phyloP scores from a whole-genome alignment of 208 protist species.

The Leishmania mexicana region DNA sequence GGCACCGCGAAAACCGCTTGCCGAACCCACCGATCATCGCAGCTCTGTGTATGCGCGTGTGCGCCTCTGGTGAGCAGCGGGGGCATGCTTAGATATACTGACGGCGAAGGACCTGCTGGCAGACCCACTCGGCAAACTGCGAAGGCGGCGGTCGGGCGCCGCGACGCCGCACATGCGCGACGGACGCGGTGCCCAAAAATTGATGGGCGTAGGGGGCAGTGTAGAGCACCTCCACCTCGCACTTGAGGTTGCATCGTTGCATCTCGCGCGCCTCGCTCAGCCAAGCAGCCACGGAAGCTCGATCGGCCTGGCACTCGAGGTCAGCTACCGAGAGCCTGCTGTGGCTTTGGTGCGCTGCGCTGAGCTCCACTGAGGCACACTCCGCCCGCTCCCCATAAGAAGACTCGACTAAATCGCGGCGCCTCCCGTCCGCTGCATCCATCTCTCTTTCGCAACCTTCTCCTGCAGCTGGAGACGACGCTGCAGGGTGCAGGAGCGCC shows the following conservation, averaged over 20 bases:
- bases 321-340: background rate
- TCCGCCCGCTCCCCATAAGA: background rate
- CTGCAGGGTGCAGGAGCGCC: background rate
- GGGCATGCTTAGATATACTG: conserved; percentile 30
- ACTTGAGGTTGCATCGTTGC: conserved; percentile 21
- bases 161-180: background rate
- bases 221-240: conserved; percentile 43
- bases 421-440: background rate
- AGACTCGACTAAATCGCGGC: background rate
- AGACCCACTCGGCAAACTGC: conserved; percentile 32
- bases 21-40: background rate
- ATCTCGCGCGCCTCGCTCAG: conserved; percentile 28
- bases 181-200: background rate
- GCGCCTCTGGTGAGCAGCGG: background rate
- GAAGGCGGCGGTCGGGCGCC: background rate
- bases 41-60: background rate
- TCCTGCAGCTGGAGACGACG: background rate
- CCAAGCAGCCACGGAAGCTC: conserved; percentile 13
- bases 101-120: conserved; percentile 38
- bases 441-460: background rate
- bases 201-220: conserved; percentile 4
- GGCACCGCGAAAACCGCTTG: background rate
- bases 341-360: background rate
- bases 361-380: background rate
- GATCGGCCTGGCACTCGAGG: background rate